phyloP scores from a whole-genome alignment of 176 grass and related monocot genomes.

The Eleusine coracana region DNA sequence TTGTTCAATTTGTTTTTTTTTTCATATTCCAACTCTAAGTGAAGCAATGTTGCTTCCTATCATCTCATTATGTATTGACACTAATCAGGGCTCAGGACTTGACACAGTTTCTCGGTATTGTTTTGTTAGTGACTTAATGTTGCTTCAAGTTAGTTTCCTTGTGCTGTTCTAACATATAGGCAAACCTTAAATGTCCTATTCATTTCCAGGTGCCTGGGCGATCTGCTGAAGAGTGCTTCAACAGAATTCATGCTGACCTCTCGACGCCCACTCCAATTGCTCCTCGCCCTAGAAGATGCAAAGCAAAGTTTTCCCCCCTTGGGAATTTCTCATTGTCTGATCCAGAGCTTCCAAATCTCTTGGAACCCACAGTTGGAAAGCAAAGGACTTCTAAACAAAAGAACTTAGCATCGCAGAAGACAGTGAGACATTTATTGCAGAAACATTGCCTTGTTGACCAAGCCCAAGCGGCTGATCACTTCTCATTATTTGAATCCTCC shows the following conservation, averaged over 20 bases:
- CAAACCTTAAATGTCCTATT: constrained; percentile 2
- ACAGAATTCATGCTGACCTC: constrained; percentile 71
- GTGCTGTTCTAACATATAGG: neutral
- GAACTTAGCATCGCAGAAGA: constrained; percentile 59
- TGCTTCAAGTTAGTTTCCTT: neutral
- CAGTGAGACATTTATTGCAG: constrained; percentile 74
- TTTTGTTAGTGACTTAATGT: neutral
- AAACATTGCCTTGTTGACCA: constrained; percentile 65
- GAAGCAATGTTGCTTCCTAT: neutral
- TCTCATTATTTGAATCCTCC: constrained; percentile 80
- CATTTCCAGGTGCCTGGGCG: constrained; percentile 72
- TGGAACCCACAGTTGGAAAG: constrained; percentile 39
- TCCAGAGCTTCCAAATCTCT: constrained; percentile 41
- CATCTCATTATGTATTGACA: neutral
- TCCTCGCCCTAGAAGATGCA: constrained; percentile 59
- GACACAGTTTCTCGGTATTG: neutral
- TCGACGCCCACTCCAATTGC: constrained; percentile 67
- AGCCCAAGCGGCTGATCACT: constrained; percentile 70
- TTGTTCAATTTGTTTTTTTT: neutral
- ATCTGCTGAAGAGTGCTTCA: constrained; percentile 82
- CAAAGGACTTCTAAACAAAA: constrained; percentile 58
- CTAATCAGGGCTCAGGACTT: neutral
- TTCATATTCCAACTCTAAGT: neutral
- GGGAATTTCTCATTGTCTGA: constrained; percentile 59
- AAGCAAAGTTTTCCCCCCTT: constrained; percentile 58